Evolutionary conservation across 1,139 yeast genomes (phyloP).

Genomic region (Meyerozyma sp.): DNA sequence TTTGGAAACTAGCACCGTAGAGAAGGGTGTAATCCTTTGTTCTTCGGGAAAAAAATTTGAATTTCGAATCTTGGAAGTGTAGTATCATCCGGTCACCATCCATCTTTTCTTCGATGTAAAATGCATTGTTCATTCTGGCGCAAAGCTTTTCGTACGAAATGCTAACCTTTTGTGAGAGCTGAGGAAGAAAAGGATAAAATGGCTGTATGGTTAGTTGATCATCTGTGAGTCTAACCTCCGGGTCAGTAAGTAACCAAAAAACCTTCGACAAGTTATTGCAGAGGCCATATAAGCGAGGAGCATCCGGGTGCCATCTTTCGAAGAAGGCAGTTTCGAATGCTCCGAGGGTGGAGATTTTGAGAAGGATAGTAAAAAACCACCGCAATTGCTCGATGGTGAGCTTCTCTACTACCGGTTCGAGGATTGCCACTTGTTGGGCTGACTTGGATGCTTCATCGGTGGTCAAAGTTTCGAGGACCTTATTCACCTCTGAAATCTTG

Average conservation of each 20-base stretch:
- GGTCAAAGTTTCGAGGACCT: slow-evolving; percentile 40
- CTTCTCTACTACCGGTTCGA: slow-evolving; percentile 47
- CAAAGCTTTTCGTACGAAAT: slow-evolving; percentile 46
- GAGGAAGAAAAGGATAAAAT: slow-evolving; percentile 64
- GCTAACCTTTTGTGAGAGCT: slow-evolving; percentile 53
- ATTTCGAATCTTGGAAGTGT: slow-evolving; percentile 48
- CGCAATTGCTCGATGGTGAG: slow-evolving; percentile 63
- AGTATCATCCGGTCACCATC: slow-evolving; percentile 89
- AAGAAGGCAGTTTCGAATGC: slow-evolving; percentile 61
- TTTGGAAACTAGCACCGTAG: slow-evolving; percentile 60
- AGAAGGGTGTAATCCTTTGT: slow-evolving; percentile 69
- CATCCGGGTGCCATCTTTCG: slow-evolving; percentile 78
- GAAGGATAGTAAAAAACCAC: slow-evolving; percentile 63
- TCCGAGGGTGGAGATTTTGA: slow-evolving; percentile 54
- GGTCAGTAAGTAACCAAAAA: slow-evolving; percentile 55
- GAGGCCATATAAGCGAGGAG: slow-evolving; percentile 55
- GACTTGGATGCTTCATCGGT: slow-evolving; percentile 27
- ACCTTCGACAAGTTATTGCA: slow-evolving; percentile 64
- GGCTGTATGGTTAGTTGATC: slow-evolving; percentile 44
- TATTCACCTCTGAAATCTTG: slow-evolving; percentile 49
- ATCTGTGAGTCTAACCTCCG: slow-evolving; percentile 33
- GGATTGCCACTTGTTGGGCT: slow-evolving; percentile 32
- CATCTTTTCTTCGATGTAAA: slow-evolving; percentile 82
- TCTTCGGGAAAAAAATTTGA: slow-evolving; percentile 63
- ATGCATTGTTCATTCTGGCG: slow-evolving; percentile 38